These are phyloP conservation scores for Cladosporium sp. DNA, from an alignment of 2,329 filamentous ascomycete species.

Conservation along the genomic window DNA sequence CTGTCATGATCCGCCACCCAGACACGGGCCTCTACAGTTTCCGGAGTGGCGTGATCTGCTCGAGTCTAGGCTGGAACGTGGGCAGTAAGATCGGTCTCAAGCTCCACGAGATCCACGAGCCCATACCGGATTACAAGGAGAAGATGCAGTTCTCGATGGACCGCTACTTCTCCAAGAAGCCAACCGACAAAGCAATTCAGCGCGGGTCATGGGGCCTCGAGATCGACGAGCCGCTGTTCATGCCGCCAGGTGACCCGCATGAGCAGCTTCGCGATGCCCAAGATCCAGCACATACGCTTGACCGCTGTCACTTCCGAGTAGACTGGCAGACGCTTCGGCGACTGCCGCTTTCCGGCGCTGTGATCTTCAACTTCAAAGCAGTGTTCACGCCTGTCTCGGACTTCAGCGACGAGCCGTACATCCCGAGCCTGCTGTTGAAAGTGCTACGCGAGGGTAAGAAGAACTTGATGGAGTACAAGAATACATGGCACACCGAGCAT, in stretches of 20 bases:
- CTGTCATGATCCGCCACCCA: slow-evolving; percentile 67
- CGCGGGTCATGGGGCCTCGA: slow-evolving; percentile 82
- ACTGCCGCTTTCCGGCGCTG: slow-evolving; percentile 67
- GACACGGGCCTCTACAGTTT: slow-evolving; percentile 69
- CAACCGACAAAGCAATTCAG: slow-evolving; percentile 71
- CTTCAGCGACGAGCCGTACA: slow-evolving; percentile 66
- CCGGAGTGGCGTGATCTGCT: slow-evolving; percentile 73
- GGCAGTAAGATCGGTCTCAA: slow-evolving; percentile 67
- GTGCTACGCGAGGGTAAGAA: slow-evolving; percentile 68
- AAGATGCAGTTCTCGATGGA: slow-evolving; percentile 90
- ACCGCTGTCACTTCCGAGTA: slow-evolving; percentile 66
- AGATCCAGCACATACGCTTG: slow-evolving; percentile 50
- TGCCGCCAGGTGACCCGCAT: slow-evolving; percentile 65
- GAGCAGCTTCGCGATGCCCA: slow-evolving; percentile 58
- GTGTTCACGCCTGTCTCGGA: slow-evolving; percentile 71
- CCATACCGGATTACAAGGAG: slow-evolving; percentile 77
- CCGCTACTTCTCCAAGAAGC: slow-evolving; percentile 76
- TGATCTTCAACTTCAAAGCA: slow-evolving; percentile 87
- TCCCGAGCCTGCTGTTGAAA: slow-evolving; percentile 66
- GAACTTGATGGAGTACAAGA: slow-evolving; percentile 73
- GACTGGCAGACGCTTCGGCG: slow-evolving; percentile 86
- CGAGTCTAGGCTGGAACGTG: slow-evolving; percentile 75
- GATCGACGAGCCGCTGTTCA: slow-evolving; percentile 68
- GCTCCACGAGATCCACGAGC: slow-evolving; percentile 66
- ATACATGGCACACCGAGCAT: slow-evolving; percentile 75